phyloP scores from a whole-genome alignment of 371 early-diverging fungal species.

The Mucor sp. region DNA sequence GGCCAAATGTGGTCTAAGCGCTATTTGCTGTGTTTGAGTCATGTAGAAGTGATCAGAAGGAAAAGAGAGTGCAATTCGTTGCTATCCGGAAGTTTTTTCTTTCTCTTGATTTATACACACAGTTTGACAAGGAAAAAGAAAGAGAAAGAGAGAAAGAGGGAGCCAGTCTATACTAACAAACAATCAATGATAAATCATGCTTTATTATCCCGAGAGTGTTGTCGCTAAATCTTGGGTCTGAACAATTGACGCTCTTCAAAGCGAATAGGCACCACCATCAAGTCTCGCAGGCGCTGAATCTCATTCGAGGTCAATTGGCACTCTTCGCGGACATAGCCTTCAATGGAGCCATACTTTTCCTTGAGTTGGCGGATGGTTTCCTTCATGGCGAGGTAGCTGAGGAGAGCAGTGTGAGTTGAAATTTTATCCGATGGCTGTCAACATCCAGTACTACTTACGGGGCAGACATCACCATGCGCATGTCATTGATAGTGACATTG shows the following conservation, averaged over 20 bases:
- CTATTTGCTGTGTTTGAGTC: background rate
- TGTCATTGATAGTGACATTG: conserved; percentile 34
- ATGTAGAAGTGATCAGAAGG: background rate
- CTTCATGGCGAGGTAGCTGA: conserved; percentile 48
- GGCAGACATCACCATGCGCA: conserved; percentile 50
- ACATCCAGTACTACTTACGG: conserved; percentile 41
- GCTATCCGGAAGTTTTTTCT: background rate
- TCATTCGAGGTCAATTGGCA: conserved; percentile 40
- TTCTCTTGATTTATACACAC: background rate
- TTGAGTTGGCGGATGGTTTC: conserved; percentile 36
- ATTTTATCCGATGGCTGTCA: background rate
- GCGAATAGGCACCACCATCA: conserved; percentile 48
- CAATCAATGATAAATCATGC: background rate
- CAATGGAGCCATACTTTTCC: conserved; percentile 31
- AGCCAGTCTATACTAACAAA: background rate
- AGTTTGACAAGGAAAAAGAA: background rate
- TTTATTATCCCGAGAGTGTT: background rate
- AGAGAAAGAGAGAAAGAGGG: background rate
- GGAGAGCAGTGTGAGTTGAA: background rate
- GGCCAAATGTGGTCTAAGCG: conserved; percentile 11
- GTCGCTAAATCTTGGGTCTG: conserved; percentile 31
- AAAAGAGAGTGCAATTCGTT: background rate
- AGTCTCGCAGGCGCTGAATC: conserved; percentile 32
- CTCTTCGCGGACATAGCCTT: conserved; percentile 30
- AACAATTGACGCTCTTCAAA: conserved; percentile 49